A percentile compares a stretch with the other conserved stretches of the same genome.
phyloP scores from a whole-genome alignment of 2,329 filamentous ascomycete genomes.

The Talaromyces sp. region DNA sequence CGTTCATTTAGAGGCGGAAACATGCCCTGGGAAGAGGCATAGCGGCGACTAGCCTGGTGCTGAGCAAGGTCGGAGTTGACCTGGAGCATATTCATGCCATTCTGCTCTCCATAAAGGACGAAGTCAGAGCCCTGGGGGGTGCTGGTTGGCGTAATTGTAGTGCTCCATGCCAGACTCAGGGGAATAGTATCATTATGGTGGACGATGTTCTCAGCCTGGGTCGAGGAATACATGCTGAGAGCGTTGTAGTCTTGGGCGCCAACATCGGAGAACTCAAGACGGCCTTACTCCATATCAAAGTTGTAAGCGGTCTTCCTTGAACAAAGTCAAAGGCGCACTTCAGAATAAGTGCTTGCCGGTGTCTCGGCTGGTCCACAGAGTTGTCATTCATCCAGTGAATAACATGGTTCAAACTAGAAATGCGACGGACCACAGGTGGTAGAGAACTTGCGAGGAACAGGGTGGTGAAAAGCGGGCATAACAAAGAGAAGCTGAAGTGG shows the following conservation, averaged over 20 bases:
- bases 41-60: constrained; percentile 11
- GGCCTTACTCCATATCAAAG: constrained; percentile 29
- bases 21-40: constrained; percentile 20
- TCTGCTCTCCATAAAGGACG: constrained; percentile 26
- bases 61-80: background rate
- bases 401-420: too few species aligned
- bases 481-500: too few species aligned
- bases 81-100: constrained; percentile 1
- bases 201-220: constrained; percentile 3
- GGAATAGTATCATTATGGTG: constrained; percentile 8
- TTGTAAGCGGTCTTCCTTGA: too few species aligned
- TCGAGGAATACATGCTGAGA: constrained; percentile 19
- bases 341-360: too few species aligned
- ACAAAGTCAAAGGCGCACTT: too few species aligned
- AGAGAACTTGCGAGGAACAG: too few species aligned
- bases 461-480: too few species aligned
- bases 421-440: too few species aligned
- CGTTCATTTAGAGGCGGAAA: constrained; percentile 21
- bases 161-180: constrained; percentile 25
- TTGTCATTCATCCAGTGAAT: too few species aligned
- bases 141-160: constrained; percentile 18
- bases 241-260: constrained; percentile 20
- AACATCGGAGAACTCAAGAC: background rate
- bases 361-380: too few species aligned
- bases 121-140: constrained; percentile 26